Evolutionary conservation across 345 rosid species (phyloP), one percentile per base, ranked within the genome.

Genomic region (Cochlearia excelsa): DNA sequence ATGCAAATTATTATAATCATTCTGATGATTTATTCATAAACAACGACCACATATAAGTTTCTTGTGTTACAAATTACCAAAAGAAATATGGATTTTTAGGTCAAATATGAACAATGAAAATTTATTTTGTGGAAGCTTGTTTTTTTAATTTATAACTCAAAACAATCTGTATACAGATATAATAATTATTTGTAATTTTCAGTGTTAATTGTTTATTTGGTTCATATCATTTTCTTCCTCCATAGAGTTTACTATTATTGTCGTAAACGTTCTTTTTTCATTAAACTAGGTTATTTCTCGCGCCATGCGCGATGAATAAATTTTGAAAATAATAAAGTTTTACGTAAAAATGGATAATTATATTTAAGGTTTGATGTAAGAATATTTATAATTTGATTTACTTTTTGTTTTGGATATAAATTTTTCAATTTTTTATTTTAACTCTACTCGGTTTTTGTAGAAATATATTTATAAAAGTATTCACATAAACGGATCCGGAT

Each of bases 1-100:
- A 66, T 61, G 51, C 77, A n/a, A 85, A 80, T 57, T 73, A 56
- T 35, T 78, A 71, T 59, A 16, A 16, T 16, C 75, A 78, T 30
- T 40, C 74, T 34, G 58, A 67, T 30, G 77, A 56, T 4, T 77
- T 83, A 67, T 72, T 75, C 58, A 66, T 75, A 57, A 76, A 61
- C 53, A 66, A 39, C 58, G 75, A 80, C 72, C 70, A 37, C 40
- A 37, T 4, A 37, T 37, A 37, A 37, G 6, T 1, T 37, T 6
- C 40, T 37, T 37, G 40, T 8, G 6, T 37, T 37, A 37, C 40
- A 37, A 37, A 8, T 37, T 10, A 33, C 9, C 38, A 5, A 43
- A 28, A 7, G 9, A 43, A 31, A 3, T 42, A 8, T 52, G 35
- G 4, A 30, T 23, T 11, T 27, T 42, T 61, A 54, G 57, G 33